Evolutionary conservation across 257 asterid species (phyloP).

Genomic region (Thymus mandschuricus): DNA sequence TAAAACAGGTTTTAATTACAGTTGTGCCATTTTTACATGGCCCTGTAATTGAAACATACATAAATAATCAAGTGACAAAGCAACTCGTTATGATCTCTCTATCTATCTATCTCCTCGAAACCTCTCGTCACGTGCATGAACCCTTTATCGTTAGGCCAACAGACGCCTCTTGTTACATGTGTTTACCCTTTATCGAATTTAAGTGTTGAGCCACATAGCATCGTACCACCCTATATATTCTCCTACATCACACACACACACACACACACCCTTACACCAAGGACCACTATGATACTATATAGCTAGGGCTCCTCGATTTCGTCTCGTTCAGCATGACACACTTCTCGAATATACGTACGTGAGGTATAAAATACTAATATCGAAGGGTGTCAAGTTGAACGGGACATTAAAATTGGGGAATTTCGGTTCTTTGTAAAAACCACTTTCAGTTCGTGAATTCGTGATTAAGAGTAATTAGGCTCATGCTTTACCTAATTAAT

Average conservation of each 20-base stretch:
- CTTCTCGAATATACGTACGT: too few relatives aligned
- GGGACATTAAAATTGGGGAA: too few relatives aligned
- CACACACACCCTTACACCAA: neutral
- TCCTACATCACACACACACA: neutral
- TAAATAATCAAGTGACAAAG: constrained; percentile 23
- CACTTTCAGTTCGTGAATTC: neutral
- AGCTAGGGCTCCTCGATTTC: too few relatives aligned
- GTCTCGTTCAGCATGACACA: too few relatives aligned
- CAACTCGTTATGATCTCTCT: neutral
- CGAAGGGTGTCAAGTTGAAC: too few relatives aligned
- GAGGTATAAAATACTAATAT: too few relatives aligned
- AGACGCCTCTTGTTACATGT: neutral
- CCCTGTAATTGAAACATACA: constrained; percentile 2
- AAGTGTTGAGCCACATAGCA: neutral
- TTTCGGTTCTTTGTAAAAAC: too few relatives aligned
- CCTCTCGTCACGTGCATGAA: too few relatives aligned
- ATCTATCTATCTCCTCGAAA: too few relatives aligned
- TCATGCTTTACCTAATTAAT: constrained; percentile 13
- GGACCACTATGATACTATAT: too few relatives aligned
- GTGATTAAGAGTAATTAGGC: neutral
- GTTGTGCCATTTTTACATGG: constrained; percentile 31
- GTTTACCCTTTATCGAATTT: too few relatives aligned
- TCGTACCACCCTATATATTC: constrained; percentile 35
- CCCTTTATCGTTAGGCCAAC: too few relatives aligned
- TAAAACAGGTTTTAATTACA: constrained; percentile 7